phyloP scores from a whole-genome alignment of 768 basidiomycete species.

The Suillus luteus region DNA sequence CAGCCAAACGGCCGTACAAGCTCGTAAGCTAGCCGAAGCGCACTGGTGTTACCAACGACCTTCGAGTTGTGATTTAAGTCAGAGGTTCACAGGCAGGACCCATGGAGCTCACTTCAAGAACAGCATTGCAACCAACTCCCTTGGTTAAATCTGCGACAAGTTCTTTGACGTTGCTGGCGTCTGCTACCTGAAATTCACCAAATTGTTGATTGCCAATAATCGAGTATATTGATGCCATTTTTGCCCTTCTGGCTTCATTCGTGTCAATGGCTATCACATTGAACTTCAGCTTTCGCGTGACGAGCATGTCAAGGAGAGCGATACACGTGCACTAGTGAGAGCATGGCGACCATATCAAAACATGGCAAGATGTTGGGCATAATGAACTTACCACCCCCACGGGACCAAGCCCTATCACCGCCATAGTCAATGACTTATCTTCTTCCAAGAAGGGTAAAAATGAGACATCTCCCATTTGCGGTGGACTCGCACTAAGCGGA shows the following conservation, averaged over 20 bases:
- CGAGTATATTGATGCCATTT: slow-evolving; percentile 58
- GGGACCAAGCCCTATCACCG: slow-evolving; percentile 74
- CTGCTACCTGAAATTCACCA: slow-evolving; percentile 52
- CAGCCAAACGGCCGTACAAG: slow-evolving; percentile 76
- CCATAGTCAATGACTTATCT: slow-evolving; percentile 60
- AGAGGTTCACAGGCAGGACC: neutral
- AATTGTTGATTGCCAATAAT: slow-evolving; percentile 44
- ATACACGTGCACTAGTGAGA: slow-evolving; percentile 55
- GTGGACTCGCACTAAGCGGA: slow-evolving; percentile 39
- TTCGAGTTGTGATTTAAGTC: slow-evolving; percentile 25
- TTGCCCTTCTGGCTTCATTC: slow-evolving; percentile 54
- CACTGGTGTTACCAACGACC: slow-evolving; percentile 72
- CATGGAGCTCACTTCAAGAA: slow-evolving; percentile 57
- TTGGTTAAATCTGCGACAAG: slow-evolving; percentile 54
- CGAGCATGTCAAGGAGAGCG: slow-evolving; percentile 62
- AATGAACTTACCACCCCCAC: slow-evolving; percentile 59
- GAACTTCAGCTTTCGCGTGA: slow-evolving; percentile 46
- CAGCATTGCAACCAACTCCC: slow-evolving; percentile 59
- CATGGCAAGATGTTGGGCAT: neutral
- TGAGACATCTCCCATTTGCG: slow-evolving; percentile 11
- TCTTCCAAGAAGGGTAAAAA: slow-evolving; percentile 38
- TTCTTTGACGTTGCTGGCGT: slow-evolving; percentile 52
- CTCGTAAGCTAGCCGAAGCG: slow-evolving; percentile 64
- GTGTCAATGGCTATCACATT: slow-evolving; percentile 68
- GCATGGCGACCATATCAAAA: neutral